phyloP scores from a whole-genome alignment of 2,329 filamentous ascomycete genomes.

The Neofusicoccum kwambonambiense region DNA sequence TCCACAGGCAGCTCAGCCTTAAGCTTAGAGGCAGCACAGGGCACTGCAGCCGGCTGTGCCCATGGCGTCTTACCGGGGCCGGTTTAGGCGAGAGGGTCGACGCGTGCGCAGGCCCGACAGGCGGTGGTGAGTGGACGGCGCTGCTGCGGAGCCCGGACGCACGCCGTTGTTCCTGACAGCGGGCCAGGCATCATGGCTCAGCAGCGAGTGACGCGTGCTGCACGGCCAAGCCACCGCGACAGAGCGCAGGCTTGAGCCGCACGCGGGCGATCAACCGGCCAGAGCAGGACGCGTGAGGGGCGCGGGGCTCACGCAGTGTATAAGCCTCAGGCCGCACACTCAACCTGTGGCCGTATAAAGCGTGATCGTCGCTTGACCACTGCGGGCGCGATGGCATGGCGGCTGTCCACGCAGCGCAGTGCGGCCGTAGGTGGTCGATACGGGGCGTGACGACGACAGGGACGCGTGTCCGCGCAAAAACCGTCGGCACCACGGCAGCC shows the following conservation, averaged over 20 bases:
- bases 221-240: background rate
- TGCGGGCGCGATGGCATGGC: background rate
- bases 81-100: background rate
- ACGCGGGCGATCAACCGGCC: background rate
- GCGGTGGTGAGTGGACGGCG: too few species aligned
- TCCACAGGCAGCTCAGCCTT: background rate
- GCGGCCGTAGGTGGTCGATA: background rate
- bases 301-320: too few species aligned
- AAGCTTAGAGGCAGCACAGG: background rate
- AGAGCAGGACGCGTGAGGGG: too few species aligned
- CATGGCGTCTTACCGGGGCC: background rate
- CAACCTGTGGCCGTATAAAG: background rate
- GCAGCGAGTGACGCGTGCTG: background rate
- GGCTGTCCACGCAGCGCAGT: background rate
- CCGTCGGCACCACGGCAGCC: background rate
- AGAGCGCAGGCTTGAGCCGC: background rate
- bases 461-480: slow-evolving; percentile 7
- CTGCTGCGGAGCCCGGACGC: too few species aligned
- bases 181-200: background rate
- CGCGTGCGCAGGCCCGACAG: background rate
- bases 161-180: background rate
- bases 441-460: slow-evolving; percentile 1
- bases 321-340: background rate
- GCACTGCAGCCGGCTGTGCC: background rate
- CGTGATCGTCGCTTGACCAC: background rate